Percentiles rank a stretch among this genome's conserved stretches.
phyloP scores from a whole-genome alignment of 208 protist species.

The Leishmania tropica region DNA sequence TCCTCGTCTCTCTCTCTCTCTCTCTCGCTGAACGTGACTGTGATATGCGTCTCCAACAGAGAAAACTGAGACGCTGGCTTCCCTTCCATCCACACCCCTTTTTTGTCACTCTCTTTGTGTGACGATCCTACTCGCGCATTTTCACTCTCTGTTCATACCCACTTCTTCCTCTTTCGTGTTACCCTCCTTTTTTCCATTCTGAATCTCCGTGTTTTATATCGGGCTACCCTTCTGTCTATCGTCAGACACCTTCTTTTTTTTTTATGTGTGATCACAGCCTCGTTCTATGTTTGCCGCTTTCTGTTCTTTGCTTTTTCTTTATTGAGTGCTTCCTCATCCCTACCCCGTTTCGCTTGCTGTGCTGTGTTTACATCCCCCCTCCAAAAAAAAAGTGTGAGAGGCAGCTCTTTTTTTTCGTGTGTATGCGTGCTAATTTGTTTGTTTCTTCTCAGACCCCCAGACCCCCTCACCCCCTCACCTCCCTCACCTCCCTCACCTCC shows the following conservation, averaged over 20 bases:
- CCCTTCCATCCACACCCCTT: neutral
- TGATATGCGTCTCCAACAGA: neutral
- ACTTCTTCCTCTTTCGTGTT: neutral
- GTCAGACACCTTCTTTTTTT: neutral
- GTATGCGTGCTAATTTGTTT: too few species aligned
- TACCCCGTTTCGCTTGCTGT: neutral
- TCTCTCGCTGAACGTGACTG: neutral
- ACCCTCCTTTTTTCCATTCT: neutral
- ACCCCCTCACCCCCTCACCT: neutral
- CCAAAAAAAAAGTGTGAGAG: neutral
- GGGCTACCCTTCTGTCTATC: neutral
- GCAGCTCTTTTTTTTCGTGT: neutral
- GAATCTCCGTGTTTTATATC: neutral
- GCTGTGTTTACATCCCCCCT: neutral
- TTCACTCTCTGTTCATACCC: neutral
- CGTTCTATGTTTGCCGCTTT: conserved; percentile 13
- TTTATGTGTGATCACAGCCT: neutral
- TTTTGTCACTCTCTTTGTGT: neutral
- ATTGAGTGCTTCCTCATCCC: neutral
- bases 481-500: neutral
- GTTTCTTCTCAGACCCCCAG: too few species aligned
- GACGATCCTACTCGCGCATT: neutral
- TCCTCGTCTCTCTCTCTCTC: neutral
- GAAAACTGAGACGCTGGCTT: neutral
- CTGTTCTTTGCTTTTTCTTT: neutral